Conservation (phyloP, 2,329 filamentous ascomycete species). For the Fusarium tanahbumbuense region DNA sequence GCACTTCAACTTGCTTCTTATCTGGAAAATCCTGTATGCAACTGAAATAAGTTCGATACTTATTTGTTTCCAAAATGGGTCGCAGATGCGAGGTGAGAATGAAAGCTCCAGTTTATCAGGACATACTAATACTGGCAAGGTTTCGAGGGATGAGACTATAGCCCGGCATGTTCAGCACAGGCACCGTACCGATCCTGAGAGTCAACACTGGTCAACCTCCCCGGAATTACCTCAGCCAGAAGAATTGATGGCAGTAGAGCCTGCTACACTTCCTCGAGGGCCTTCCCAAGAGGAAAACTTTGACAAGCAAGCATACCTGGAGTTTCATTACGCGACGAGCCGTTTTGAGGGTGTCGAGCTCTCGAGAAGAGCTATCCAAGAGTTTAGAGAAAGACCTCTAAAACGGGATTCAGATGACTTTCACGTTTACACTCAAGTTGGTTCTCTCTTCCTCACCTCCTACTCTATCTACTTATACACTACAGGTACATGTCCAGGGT, state of each 20-base stretch:
- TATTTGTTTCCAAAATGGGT: neutral
- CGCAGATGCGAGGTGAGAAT: slow-evolving; percentile 4
- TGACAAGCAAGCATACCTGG: slow-evolving; percentile 67
- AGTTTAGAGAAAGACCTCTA: slow-evolving; percentile 64
- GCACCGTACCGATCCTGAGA: neutral
- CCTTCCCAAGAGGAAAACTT: neutral
- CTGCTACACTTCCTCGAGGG: slow-evolving; percentile 28
- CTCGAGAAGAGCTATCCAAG: slow-evolving; percentile 73
- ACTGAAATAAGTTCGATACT: neutral
- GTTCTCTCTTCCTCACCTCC: neutral
- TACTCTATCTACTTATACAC: slow-evolving; percentile 1
- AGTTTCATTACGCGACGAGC: slow-evolving; percentile 78
- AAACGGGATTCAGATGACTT: slow-evolving; percentile 61
- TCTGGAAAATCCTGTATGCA: neutral
- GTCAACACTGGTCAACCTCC: slow-evolving; percentile 23
- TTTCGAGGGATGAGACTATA: slow-evolving; percentile 19
- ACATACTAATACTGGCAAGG: slow-evolving; percentile 13
- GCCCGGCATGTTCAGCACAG: slow-evolving; percentile 19
- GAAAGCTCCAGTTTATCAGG: neutral
- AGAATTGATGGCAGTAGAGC: slow-evolving; percentile 40
- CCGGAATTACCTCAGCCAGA: slow-evolving; percentile 42
- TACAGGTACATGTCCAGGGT: slow-evolving; percentile 73
- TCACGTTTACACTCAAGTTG: slow-evolving; percentile 75
- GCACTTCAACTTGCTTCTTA: neutral
- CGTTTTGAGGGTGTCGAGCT: slow-evolving; percentile 79